Percentiles rank a stretch among this genome's conserved stretches.
phyloP scores from a whole-genome alignment of 2,329 filamentous ascomycete genomes.

The Verticillium albo-atrum region DNA sequence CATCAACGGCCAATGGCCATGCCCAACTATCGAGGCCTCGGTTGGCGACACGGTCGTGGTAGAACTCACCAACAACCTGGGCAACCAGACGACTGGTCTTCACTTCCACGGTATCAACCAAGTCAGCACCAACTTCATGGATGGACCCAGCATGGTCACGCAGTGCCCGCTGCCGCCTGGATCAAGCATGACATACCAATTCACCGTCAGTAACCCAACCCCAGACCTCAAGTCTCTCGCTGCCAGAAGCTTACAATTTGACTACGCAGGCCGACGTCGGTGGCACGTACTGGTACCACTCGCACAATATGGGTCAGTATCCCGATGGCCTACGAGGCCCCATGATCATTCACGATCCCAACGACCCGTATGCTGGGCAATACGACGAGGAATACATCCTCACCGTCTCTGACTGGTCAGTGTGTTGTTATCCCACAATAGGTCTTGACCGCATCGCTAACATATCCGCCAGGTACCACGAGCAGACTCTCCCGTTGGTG shows the following conservation, averaged over 20 bases:
- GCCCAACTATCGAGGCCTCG: constrained; percentile 48
- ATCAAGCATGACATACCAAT: constrained; percentile 47
- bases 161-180: constrained; percentile 52
- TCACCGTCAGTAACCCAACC: constrained; percentile 29
- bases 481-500: constrained; percentile 30
- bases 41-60: constrained; percentile 46
- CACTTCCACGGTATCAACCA: constrained; percentile 59
- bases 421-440: not conserved
- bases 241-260: too few relatives aligned
- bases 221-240: too few relatives aligned
- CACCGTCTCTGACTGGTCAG: constrained; percentile 29
- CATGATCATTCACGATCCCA: constrained; percentile 55
- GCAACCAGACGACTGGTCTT: constrained; percentile 47
- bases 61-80: constrained; percentile 44
- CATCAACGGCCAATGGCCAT: constrained; percentile 59
- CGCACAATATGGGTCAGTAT: constrained; percentile 60
- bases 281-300: constrained; percentile 54
- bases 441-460: not conserved
- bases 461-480: constrained; percentile 31
- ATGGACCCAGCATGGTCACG: constrained; percentile 50
- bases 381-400: constrained; percentile 57
- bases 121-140: constrained; percentile 49
- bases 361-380: constrained; percentile 44
- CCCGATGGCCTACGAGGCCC: constrained; percentile 62
- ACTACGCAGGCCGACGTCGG: constrained; percentile 28